phyloP scores from a whole-genome alignment of 2,329 filamentous ascomycete species.

The Ophiostoma piceae region DNA sequence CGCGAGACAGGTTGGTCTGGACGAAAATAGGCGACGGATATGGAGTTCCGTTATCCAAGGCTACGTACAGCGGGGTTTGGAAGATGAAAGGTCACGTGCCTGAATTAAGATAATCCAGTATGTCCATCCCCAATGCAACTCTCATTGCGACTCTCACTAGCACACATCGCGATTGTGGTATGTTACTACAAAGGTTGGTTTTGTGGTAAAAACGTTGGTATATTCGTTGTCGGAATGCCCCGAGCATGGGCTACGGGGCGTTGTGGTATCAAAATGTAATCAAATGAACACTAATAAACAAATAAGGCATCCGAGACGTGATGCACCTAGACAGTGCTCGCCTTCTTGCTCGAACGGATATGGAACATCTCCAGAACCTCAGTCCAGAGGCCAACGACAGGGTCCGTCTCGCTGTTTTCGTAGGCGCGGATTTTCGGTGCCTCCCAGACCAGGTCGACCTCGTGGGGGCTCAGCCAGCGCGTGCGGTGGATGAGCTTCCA shows the following conservation, averaged over 20 bases:
- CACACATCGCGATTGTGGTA: too few relatives aligned
- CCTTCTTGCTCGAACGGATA: not conserved
- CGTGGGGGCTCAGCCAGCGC: slow-evolving; percentile 31
- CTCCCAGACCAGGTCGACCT: slow-evolving; percentile 31
- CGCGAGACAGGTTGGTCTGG: too few relatives aligned
- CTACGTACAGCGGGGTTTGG: too few relatives aligned
- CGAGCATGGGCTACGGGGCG: not conserved
- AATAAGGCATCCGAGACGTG: not conserved
- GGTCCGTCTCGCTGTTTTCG: slow-evolving; percentile 26
- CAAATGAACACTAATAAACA: not conserved
- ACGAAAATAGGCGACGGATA: too few relatives aligned
- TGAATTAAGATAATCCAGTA: too few relatives aligned
- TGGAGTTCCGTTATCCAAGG: too few relatives aligned
- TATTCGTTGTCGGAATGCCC: not conserved
- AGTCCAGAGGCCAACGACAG: slow-evolving; percentile 21
- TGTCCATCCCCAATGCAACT: too few relatives aligned
- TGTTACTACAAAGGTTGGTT: too few relatives aligned
- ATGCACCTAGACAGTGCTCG: not conserved
- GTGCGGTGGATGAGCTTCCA: slow-evolving; percentile 63
- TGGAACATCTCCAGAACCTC: slow-evolving; percentile 24
- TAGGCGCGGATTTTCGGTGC: slow-evolving; percentile 38
- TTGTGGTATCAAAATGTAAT: slow-evolving; percentile 1
- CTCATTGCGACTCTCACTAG: too few relatives aligned
- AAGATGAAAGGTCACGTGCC: too few relatives aligned
- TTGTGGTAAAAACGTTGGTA: not conserved